Base-by-base conservation (phyloP, 2,329 filamentous ascomycete species). In the Verticillium isaacii region DNA sequence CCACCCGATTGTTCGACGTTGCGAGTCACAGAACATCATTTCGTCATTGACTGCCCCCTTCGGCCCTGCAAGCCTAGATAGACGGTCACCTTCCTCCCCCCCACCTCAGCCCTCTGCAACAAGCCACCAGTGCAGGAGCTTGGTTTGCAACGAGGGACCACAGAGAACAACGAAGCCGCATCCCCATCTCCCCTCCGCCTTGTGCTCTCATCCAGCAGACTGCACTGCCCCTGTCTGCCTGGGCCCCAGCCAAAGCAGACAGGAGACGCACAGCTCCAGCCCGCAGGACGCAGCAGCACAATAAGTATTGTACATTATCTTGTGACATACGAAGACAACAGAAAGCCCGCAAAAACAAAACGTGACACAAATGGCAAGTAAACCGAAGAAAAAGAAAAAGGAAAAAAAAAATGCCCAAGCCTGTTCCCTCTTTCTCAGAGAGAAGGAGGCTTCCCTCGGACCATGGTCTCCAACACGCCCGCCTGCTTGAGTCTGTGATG, bases 261-360 rank as follows among this genome's bases (percentile, higher is more conserved):
- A 34, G 19, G 23, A 50, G 32, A 56, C 52, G 58, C n/a, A 34
- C 36, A 29, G 29, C 37, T 41, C 37, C 17, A 15, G 37, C 37
- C 17, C 37, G 12, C 14, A 6, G 15, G 37, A 41, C 14, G 12
- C 1, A 7, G 37, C 37, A 17, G 37, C 56, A 54, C 45, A 37
- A 32, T 57, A 57, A 54, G 39, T 64, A 65, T 65, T 65, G 64
- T 65, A 65, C 64, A 65, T 65, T 65, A 64, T 64, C 56, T 58
- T 39, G 29, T 58, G 45, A 58, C 57, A 58, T 63, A 50, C 61
- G 57, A 63, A 54, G 57, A 60, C 39, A 39, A 57, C 32, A 32
- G 29, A 60, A 39, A 45, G 36, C 45, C 45, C n/a, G 45, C 45
- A 36, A 36, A 36, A 36, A 14, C 34, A 36, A 36, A 36, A 36